phyloP scores from a whole-genome alignment of 2,329 filamentous ascomycete species.

The Phaeophleospora eucalypticola region DNA sequence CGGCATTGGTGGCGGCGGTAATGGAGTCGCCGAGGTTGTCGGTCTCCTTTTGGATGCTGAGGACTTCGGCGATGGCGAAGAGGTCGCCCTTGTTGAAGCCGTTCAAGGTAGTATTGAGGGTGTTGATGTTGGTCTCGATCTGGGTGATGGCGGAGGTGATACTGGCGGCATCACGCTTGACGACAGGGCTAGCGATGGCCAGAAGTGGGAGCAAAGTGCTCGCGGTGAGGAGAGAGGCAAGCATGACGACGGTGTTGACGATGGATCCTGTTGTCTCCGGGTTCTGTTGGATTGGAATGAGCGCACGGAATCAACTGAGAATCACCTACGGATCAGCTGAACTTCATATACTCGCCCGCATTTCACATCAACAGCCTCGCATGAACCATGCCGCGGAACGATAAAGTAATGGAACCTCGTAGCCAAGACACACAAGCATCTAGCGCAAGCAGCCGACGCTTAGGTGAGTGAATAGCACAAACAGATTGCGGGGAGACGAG shows the following conservation, averaged over 20 bases:
- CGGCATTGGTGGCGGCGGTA: conserved; percentile 7
- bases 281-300: too few relatives aligned
- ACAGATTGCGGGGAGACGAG: not conserved
- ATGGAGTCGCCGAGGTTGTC: conserved; percentile 11
- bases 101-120: conserved; percentile 10
- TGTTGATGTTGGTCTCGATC: conserved; percentile 13
- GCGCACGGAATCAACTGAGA: too few relatives aligned
- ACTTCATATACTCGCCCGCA: too few relatives aligned
- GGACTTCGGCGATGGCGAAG: conserved; percentile 10
- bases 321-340: too few relatives aligned
- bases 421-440: too few relatives aligned
- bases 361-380: too few relatives aligned
- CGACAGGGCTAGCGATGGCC: conserved; percentile 2
- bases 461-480: not conserved
- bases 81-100: conserved; percentile 15
- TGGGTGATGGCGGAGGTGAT: conserved; percentile 13
- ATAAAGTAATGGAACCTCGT: too few relatives aligned
- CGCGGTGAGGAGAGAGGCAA: conserved; percentile 1
- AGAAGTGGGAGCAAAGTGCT: conserved; percentile 1
- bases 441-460: too few relatives aligned
- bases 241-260: conserved; percentile 5
- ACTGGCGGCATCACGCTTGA: conserved; percentile 13
- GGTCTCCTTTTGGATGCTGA: conserved; percentile 13
- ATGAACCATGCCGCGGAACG: too few relatives aligned
- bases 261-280: too few relatives aligned